phyloP scores from a whole-genome alignment of 306 rosid species.

The Lathyrus oleraceus region DNA sequence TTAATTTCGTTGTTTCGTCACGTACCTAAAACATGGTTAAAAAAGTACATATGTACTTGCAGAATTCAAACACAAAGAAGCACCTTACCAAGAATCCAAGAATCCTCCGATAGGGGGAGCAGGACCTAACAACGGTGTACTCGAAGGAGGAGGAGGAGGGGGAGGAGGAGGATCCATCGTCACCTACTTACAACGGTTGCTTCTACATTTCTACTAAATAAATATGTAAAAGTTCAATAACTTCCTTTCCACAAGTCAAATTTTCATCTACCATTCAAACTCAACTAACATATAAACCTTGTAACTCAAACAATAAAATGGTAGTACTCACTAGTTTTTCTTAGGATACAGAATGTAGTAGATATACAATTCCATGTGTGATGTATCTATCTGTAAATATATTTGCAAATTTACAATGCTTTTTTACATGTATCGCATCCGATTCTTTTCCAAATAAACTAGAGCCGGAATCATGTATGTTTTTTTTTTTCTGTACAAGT shows the following conservation, averaged over 20 bases:
- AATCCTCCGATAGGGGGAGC: constrained; percentile 48
- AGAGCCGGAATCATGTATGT: constrained; percentile 30
- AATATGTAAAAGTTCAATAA: constrained; percentile 10
- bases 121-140: constrained; percentile 52
- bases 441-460: constrained; percentile 34
- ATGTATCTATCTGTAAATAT: neutral
- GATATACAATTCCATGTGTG: neutral
- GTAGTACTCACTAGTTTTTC: constrained; percentile 5
- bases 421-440: constrained; percentile 14
- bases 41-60: neutral
- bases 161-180: constrained; percentile 65
- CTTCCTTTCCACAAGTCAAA: constrained; percentile 43
- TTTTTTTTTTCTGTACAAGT: constrained; percentile 51
- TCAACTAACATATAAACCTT: constrained; percentile 48
- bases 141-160: constrained; percentile 22
- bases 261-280: constrained; percentile 71
- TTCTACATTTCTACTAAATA: neutral
- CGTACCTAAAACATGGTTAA: neutral
- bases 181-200: constrained; percentile 5
- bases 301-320: neutral
- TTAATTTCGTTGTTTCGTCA: neutral
- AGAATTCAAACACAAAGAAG: neutral
- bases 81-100: constrained; percentile 55
- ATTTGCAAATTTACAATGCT: constrained; percentile 4
- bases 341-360: neutral